Evolutionary conservation across 352 stramenopile species (phyloP), one percentile per base, ranked within the genome.

Genomic region (Phytophthora chlamydospora): DNA sequence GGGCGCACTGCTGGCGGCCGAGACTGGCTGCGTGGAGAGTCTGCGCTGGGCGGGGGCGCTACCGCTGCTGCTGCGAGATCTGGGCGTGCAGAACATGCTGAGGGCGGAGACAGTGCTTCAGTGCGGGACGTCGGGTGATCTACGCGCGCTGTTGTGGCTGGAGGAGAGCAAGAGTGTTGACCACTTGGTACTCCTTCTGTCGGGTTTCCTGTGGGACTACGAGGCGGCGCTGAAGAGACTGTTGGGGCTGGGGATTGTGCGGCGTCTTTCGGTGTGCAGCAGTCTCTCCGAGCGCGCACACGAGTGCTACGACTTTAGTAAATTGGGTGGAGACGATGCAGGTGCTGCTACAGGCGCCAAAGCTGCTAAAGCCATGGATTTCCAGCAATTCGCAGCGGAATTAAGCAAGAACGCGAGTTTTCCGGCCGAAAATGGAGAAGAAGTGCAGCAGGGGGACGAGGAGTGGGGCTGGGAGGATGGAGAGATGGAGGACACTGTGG

Each of bases 181-280:
- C 27, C 74, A 84, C 29, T 38, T 93, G n/a, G 78, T 80, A 32
- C 31, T 93, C 24, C 13, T 91, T 1, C 49, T 89, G 14, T 71
- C 71, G 13, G 76, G 72, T 0, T 90, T 90, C 42, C 52, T 91
- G 14, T 91, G 83, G 83, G 72, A 87, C 57, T 90, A 85, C 24
- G 72, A 87, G 45, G 27, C 48, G 32, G 21, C 52, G 4, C 45
- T 91, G 11, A 40, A 51, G 34, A 60, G 47, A 21, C 50, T 91
- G 32, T 61, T 91, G 38, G 13, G 46, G 17, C 58, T 80, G 7
- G 66, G 68, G n/a, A 62, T 80, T 42, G 46, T 83, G 6, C 67
- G 49, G 14, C 73, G 64, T 0, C 56, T 91, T 11, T 80, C 73
- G n/a, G 44, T 91, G 31, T 87, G 74, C 63, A 88, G 80, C 66